A percentile compares a stretch with the other conserved stretches of the same genome.
Evolutionary conservation across 139 green algal species (phyloP).

Genomic region (Zygnema cylindricum): DNA sequence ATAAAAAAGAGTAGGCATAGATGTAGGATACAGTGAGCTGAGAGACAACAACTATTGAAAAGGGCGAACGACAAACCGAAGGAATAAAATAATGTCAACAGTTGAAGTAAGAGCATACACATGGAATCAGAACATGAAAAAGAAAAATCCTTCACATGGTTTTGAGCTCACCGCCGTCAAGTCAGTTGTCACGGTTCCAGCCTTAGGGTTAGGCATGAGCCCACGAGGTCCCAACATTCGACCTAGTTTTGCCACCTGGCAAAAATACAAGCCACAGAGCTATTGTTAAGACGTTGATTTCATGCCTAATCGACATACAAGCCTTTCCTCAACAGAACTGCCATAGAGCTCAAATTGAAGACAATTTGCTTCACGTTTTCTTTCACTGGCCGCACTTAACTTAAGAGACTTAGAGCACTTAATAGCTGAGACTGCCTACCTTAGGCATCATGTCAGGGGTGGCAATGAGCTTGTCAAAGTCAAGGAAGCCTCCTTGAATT

Average conservation of each 20-base stretch:
- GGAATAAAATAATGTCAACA: neutral
- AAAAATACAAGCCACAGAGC: conserved; percentile 11
- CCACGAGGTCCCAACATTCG: conserved; percentile 90
- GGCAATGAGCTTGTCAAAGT: conserved; percentile 99
- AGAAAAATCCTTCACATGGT: neutral
- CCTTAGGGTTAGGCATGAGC: conserved; percentile 99
- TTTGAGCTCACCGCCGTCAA: conserved; percentile 82
- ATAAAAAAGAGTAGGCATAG: too few species aligned
- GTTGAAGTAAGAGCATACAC: neutral
- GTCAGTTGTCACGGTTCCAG: conserved; percentile 98
- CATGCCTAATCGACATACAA: neutral
- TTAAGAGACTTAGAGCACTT: too few species aligned
- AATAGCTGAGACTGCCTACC: conserved; percentile 30
- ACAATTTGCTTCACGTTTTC: too few species aligned
- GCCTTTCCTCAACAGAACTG: too few species aligned
- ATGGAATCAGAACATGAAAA: neutral
- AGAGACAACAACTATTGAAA: neutral
- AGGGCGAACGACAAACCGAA: neutral
- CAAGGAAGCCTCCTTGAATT: conserved; percentile 94
- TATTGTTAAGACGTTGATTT: neutral
- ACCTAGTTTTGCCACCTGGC: conserved; percentile 90
- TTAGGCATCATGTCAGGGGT: conserved; percentile 99
- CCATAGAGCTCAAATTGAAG: too few species aligned
- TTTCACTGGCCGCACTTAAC: too few species aligned
- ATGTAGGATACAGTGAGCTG: too few species aligned